Conservation (phyloP, 495 filamentous ascomycete genomes). For the Parmelia sp. region DNA sequence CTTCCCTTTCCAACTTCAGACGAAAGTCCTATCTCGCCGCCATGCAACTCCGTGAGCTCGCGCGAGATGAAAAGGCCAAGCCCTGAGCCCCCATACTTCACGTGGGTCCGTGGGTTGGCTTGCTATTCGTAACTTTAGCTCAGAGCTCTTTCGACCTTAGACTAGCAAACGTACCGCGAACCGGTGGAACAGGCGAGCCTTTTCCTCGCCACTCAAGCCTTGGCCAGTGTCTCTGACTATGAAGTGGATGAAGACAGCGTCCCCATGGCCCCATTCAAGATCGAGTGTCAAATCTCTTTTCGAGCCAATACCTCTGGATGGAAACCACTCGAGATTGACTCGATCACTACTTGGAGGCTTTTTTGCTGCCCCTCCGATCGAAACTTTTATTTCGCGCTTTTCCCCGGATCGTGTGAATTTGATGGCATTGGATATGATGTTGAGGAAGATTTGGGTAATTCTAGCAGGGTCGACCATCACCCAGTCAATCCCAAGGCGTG, state of each 20-base stretch:
- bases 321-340: constrained; percentile 45
- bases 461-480: constrained; percentile 61
- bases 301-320: constrained; percentile 40
- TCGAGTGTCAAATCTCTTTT: constrained; percentile 39
- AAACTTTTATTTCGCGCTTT: not conserved
- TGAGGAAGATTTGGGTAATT: constrained; percentile 66
- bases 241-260: constrained; percentile 31
- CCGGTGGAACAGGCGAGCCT: not conserved
- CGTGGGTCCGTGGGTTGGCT: constrained; percentile 67
- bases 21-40: constrained; percentile 72
- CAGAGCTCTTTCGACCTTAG: constrained; percentile 28
- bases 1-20: constrained; percentile 65
- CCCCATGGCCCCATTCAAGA: constrained; percentile 67
- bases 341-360: constrained; percentile 33
- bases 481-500: constrained; percentile 53
- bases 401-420: constrained; percentile 57
- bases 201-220: not conserved
- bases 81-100: constrained; percentile 76
- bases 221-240: not conserved
- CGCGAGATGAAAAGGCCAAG: constrained; percentile 76
- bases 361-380: not conserved
- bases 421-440: constrained; percentile 68
- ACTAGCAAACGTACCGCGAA: not conserved
- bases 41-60: constrained; percentile 69
- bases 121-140: constrained; percentile 70